Percentiles rank a stretch among this genome's conserved stretches.
Evolutionary conservation across 805 yeast species (phyloP).

Genomic region (Cyberlindnera nakhonratchasimensis): DNA sequence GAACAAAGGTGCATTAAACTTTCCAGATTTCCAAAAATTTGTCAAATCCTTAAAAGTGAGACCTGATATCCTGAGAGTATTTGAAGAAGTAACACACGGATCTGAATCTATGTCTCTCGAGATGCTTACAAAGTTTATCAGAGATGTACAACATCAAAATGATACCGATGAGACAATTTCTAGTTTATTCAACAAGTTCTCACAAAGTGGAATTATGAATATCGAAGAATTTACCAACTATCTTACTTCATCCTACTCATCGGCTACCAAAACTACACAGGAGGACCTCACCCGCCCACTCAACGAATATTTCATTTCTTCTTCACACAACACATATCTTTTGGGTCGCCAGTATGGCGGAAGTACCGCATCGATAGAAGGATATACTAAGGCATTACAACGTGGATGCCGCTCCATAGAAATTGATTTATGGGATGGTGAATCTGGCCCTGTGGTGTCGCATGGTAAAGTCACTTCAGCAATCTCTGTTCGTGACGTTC

Average conservation of each 20-base stretch:
- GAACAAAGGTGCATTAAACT: constrained; percentile 51
- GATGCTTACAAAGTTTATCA: constrained; percentile 43
- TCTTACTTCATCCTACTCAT: constrained; percentile 28
- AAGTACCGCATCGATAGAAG: constrained; percentile 84
- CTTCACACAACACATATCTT: constrained; percentile 92
- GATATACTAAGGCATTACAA: constrained; percentile 80
- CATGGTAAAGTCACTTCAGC: constrained; percentile 89
- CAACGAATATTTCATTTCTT: constrained; percentile 83
- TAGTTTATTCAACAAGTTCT: constrained; percentile 38
- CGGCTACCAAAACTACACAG: constrained; percentile 21
- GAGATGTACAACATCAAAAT: constrained; percentile 45
- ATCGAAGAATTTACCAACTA: constrained; percentile 26
- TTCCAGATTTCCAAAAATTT: constrained; percentile 71
- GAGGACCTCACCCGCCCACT: constrained; percentile 59
- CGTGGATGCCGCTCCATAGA: constrained; percentile 95
- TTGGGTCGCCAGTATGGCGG: constrained; percentile 87
- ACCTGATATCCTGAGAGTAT: constrained; percentile 54
- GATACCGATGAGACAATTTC: constrained; percentile 28
- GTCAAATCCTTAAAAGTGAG: constrained; percentile 66
- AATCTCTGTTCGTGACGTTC: constrained; percentile 63
- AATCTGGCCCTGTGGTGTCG: constrained; percentile 76
- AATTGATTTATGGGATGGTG: constrained; percentile 92
- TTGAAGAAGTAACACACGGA: constrained; percentile 34
- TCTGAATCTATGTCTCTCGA: constrained; percentile 26
- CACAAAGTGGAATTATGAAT: constrained; percentile 8